Base-by-base conservation (phyloP, 1,284 basidiomycete genomes). In the Melampsora allii-populina region DNA sequence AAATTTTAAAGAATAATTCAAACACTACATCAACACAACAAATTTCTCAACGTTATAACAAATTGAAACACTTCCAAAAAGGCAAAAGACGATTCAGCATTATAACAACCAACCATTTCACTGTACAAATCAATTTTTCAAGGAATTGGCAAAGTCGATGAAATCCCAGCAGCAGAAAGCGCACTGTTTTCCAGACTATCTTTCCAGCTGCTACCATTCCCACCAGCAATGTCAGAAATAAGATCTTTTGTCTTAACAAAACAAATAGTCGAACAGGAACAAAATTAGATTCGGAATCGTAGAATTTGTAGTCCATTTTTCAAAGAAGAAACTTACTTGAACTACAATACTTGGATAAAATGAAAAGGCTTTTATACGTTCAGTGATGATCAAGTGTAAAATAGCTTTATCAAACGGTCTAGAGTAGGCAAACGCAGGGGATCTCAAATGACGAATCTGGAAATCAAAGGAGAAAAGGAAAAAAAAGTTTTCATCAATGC, bases 351-450 rank as follows among this genome's bases (percentile, higher is more conserved):
- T 61, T n/a, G 59, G 59, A 33, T 61, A 36, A n/a, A 61, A 61
- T 29, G 59, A 61, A 61, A 61, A 61, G 3, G 59, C 59, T n/a
- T 29, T 61, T 29, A 61, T 61, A 10, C 59, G 27, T n/a, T 61
- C 33, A 31, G 59, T 61, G 19, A n/a, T 1, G 14, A 61, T 61
- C 10, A 61, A 36, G 33, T 61, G 59, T n/a, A 61, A 10, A n/a
- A 61, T 61, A n/a, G 59, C 59, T 36, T 61, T 29, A n/a, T 61
- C 59, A 36, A 61, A 61, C n/a, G 59, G 59, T 36, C 59, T 29
- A 14, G 59, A 61, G 29, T 61, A 61, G 17, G 59, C 59, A 31
- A 61, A 61, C 3, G 29, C 59, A n/a, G 59, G 59, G 1, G 59
- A 61, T 31, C 59, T n/a, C 12, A 61, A 29, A 61, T 61, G 59